Base-by-base conservation (phyloP, 2,329 filamentous ascomycete species). In the Furcasterigmium sp. region DNA sequence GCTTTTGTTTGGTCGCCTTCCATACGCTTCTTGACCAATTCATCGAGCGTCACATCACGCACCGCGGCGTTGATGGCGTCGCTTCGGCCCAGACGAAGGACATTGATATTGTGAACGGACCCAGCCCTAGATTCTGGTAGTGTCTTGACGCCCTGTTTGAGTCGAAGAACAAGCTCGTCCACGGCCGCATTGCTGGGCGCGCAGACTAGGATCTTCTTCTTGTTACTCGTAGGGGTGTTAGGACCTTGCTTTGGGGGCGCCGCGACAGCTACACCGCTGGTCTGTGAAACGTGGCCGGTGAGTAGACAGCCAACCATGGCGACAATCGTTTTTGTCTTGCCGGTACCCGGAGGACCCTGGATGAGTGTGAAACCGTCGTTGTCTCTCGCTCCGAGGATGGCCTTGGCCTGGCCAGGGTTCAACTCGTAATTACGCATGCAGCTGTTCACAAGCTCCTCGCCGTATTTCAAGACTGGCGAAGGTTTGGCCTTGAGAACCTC, bases 151-250 rank as follows among this genome's bases (percentile, higher is more conserved):
- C 93, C 93, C 42, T 80, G 72, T 65, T 95, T 97, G 56, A 98
- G 77, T 68, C 93, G 85, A 62, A 96, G 82, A 15, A 98, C 93
- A 49, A 98, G 63, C 62, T 98, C 93, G 60, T 98, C 93, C 6
- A 98, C 93, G 25, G 93, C 93, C 7, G 93, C 93, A 63, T 98
- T 98, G 73, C 91, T 97, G 13, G 93, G 93, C n/a, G 93, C 93
- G 58, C 93, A 98, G 19, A 98, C 88, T 20, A 98, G 76, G 20
- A 98, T 73, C 63, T 97, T 98, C 67, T 95, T 96, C 66, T 95
- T 96, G 3, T 78, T 60, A 1, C 62, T 48, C 57, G 61, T 53
- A 50, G 60, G 62, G 52, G 52, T 53, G 38, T 57, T 13, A 59
- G 56, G 14, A 62, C 56, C 43, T 60, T 59, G 48, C 57, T 50